A percentile compares a stretch with the other conserved stretches of the same genome.
phyloP scores from a whole-genome alignment of 345 rosid species.

The Rhizophora mangle region DNA sequence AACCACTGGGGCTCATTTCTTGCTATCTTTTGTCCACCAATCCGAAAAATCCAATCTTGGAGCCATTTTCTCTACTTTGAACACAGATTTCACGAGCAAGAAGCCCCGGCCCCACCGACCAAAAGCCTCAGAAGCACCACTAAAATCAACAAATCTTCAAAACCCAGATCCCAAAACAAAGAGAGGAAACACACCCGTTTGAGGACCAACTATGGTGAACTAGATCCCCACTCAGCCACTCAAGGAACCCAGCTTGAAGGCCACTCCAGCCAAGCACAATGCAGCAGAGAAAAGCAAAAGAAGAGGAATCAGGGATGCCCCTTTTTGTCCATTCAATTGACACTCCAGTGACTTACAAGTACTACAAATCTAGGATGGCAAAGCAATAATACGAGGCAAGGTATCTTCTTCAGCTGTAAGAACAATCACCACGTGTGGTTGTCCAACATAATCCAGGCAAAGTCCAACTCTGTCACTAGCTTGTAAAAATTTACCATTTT shows the following conservation, averaged over 20 bases:
- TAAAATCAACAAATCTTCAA: constrained; percentile 17
- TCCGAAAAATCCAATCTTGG: constrained; percentile 63
- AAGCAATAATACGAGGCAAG: constrained; percentile 45
- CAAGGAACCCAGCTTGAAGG: constrained; percentile 33
- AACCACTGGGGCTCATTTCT: constrained; percentile 77
- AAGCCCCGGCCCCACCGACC: constrained; percentile 1
- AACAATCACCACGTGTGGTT: constrained; percentile 41
- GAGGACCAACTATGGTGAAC: constrained; percentile 19
- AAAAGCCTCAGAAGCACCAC: constrained; percentile 2
- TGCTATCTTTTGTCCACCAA: constrained; percentile 62
- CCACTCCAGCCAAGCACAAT: constrained; percentile 36
- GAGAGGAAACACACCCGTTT: constrained; percentile 33
- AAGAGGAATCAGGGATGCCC: constrained; percentile 10
- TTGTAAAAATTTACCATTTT: constrained; percentile 20
- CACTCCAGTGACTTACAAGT: constrained; percentile 9
- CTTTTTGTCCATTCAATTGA: not conserved
- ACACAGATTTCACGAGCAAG: not conserved
- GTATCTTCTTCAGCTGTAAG: constrained; percentile 39
- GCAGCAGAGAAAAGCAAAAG: constrained; percentile 23
- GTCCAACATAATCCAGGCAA: constrained; percentile 30
- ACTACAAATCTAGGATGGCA: constrained; percentile 28
- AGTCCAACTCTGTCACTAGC: constrained; percentile 12
- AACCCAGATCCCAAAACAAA: constrained; percentile 49
- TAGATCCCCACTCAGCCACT: constrained; percentile 20
- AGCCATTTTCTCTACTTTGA: constrained; percentile 43